Conservation (phyloP, 2,329 filamentous ascomycete genomes). For the Fusarium pseudocircinatum region DNA sequence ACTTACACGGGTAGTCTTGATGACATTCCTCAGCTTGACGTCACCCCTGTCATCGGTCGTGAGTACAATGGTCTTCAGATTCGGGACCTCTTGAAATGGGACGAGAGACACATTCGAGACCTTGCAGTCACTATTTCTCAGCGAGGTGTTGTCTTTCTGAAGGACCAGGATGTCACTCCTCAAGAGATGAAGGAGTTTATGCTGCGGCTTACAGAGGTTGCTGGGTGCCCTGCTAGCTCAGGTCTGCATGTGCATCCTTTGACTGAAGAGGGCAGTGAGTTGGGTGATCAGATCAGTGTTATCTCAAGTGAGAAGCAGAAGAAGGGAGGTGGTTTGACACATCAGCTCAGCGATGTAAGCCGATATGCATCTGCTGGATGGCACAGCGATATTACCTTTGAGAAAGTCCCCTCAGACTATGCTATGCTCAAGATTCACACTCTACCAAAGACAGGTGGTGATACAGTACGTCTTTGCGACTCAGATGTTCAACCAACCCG, state of each 20-base stretch:
- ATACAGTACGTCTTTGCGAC: constrained; percentile 53
- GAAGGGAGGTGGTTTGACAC: constrained; percentile 62
- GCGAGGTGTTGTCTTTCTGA: constrained; percentile 51
- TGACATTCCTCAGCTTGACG: constrained; percentile 48
- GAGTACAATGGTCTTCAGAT: constrained; percentile 56
- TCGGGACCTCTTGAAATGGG: constrained; percentile 46
- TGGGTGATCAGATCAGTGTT: constrained; percentile 65
- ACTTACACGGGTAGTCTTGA: constrained; percentile 55
- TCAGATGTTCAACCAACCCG: not conserved
- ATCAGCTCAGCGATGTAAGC: constrained; percentile 60
- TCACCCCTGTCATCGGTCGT: constrained; percentile 61
- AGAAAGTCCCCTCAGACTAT: constrained; percentile 68
- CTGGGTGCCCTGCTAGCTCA: constrained; percentile 56
- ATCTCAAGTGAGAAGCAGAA: constrained; percentile 66
- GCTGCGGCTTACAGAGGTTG: constrained; percentile 46
- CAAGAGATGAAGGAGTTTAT: constrained; percentile 52
- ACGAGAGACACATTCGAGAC: constrained; percentile 62
- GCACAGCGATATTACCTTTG: constrained; percentile 69
- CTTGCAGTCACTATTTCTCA: constrained; percentile 61
- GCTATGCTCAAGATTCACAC: constrained; percentile 66
- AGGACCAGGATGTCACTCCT: constrained; percentile 50
- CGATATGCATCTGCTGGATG: constrained; percentile 56
- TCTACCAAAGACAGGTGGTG: constrained; percentile 65
- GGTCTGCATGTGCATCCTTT: constrained; percentile 65
- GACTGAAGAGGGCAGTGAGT: constrained; percentile 61